Base-by-base conservation (phyloP, 1,139 yeast genomes). In the Saccharomyces hybrid region DNA sequence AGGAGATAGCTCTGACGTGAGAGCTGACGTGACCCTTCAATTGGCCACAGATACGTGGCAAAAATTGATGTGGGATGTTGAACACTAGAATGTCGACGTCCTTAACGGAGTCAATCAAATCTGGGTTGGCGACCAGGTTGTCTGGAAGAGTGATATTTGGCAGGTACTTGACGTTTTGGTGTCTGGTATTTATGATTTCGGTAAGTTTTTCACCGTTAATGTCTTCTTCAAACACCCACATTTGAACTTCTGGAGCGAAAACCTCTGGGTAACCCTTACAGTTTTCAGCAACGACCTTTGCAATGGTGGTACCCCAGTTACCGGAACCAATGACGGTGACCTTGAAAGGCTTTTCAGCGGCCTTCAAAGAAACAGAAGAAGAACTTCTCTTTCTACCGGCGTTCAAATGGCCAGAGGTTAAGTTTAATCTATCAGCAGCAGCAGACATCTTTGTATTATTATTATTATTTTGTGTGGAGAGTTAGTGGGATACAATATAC, bases 251-350 rank as follows among this genome's bases (percentile, higher is more conserved):
- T 55, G 75, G 72, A 53, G 81, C 79, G 69, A 91, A 91, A 60
- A 87, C 72, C 47, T 81, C 76, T 26, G 89, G 83, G 73, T 86
- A 79, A 63, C 80, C 84, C 47, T 76, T 77, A 50, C 91, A 76
- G 73, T 89, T 90, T 73, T 91, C 97, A 41, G 97, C 90, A 44
- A 90, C 84, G 52, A 91, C 85, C 74, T 91, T 91, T 61, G 97
- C 97, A 54, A 91, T 90, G 5, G 97, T 91, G 42, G 97, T 88
- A 57, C 98, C 98, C 97, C 93, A 86, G 71, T 86, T 86, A 66
- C 93, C 93, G 11, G 90, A 84, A 44, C 93, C 93, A 58, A 86
- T 79, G 58, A 85, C 71, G 28, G 70, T 58, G n/a, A 72, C 71
- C 53, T 64, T 68, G 75, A 84, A 84, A 46, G 81, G 82, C 14